Conservation (phyloP, 805 yeast genomes). For the Saccharomyces cerevisiae region DNA sequence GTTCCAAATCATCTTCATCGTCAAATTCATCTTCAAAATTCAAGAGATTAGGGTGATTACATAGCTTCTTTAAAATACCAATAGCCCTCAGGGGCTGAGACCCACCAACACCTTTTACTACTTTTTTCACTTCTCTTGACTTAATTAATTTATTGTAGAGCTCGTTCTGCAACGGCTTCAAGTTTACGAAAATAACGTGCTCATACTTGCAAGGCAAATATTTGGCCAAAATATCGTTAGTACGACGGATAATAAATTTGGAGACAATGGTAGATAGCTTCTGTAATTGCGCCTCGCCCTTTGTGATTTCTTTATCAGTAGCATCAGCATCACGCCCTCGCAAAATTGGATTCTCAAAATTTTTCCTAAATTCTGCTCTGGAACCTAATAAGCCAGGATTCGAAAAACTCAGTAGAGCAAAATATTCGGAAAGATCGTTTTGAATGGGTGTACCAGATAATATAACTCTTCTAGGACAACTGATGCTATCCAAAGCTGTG, state of each 20-base stretch:
- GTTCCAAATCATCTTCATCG: constrained; percentile 46
- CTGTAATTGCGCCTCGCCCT: constrained; percentile 60
- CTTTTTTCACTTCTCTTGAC: constrained; percentile 64
- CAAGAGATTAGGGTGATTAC: constrained; percentile 88
- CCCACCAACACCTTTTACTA: constrained; percentile 31
- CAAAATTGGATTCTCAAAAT: constrained; percentile 72
- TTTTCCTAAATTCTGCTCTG: constrained; percentile 71
- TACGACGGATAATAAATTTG: constrained; percentile 85
- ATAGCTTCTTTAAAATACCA: constrained; percentile 77
- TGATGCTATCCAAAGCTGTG: constrained; percentile 73
- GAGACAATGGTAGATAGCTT: constrained; percentile 73
- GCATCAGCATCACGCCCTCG: constrained; percentile 87
- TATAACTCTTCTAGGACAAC: constrained; percentile 82
- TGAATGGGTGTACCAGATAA: constrained; percentile 96
- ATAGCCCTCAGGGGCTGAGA: constrained; percentile 81
- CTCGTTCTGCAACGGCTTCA: constrained; percentile 66
- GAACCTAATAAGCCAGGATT: constrained; percentile 91
- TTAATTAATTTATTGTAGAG: constrained; percentile 69
- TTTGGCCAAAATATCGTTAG: constrained; percentile 89
- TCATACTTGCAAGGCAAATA: constrained; percentile 94
- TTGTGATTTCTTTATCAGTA: constrained; percentile 61
- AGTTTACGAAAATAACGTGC: constrained; percentile 86
- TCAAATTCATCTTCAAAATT: constrained; percentile 56
- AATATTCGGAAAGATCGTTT: constrained; percentile 89
- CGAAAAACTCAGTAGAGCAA: constrained; percentile 81